These are phyloP conservation scores for Calonectria henricotiae DNA, from an alignment of 2,329 filamentous ascomycete species.

Conservation along the genomic window DNA sequence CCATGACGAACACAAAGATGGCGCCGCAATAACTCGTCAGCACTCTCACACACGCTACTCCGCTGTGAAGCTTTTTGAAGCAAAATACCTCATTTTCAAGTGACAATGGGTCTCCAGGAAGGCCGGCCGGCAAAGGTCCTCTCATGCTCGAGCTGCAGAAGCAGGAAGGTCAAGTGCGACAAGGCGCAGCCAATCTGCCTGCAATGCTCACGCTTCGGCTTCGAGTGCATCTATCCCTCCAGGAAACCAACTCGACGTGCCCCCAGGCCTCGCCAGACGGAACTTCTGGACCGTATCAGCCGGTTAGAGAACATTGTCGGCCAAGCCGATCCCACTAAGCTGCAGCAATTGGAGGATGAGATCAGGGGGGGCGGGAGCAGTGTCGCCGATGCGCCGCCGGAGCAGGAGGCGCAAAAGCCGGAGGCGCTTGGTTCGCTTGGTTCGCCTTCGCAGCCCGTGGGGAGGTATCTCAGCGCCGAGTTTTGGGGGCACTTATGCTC, in stretches of 20 bases:
- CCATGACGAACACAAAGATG: not conserved
- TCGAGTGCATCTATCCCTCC: slow-evolving; percentile 66
- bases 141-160: slow-evolving; percentile 75
- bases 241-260: slow-evolving; percentile 63
- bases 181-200: slow-evolving; percentile 69
- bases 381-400: slow-evolving; percentile 24
- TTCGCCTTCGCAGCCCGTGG: slow-evolving; percentile 48
- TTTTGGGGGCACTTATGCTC: slow-evolving; percentile 64
- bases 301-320: slow-evolving; percentile 66
- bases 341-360: slow-evolving; percentile 50
- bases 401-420: slow-evolving; percentile 41
- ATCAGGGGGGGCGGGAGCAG: slow-evolving; percentile 22
- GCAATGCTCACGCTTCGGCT: slow-evolving; percentile 66
- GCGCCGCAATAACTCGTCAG: not conserved
- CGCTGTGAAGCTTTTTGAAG: not conserved
- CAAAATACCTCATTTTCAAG: slow-evolving; percentile 2
- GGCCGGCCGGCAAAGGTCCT: slow-evolving; percentile 57
- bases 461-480: slow-evolving; percentile 61
- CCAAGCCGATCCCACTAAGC: slow-evolving; percentile 58
- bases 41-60: not conserved
- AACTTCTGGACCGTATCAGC: slow-evolving; percentile 63
- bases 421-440: slow-evolving; percentile 39
- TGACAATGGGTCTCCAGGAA: slow-evolving; percentile 45
- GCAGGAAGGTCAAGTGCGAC: slow-evolving; percentile 76
- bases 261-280: slow-evolving; percentile 61